Conservation (phyloP, 2,329 filamentous ascomycete genomes). For the Thielaviopsis cerberus region DNA sequence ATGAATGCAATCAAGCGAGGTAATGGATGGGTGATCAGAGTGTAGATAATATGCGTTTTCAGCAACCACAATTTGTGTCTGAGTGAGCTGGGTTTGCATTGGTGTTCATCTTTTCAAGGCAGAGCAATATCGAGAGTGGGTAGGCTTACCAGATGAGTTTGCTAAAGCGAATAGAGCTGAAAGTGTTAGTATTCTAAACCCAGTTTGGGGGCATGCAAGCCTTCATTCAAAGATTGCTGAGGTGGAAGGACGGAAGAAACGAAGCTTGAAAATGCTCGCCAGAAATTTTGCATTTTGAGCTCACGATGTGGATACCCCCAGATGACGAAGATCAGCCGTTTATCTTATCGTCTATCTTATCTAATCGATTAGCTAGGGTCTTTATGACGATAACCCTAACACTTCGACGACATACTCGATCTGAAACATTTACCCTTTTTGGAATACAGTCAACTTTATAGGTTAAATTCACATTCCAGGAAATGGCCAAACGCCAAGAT, state of each 20-base stretch:
- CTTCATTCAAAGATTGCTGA: background rate
- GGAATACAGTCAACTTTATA: too few relatives aligned
- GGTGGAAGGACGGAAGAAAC: background rate
- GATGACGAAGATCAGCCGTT: background rate
- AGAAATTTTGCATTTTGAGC: background rate
- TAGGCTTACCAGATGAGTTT: background rate
- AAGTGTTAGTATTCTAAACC: background rate
- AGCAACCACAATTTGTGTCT: background rate
- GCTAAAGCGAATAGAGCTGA: background rate
- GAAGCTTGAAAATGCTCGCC: background rate
- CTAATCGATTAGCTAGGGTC: background rate
- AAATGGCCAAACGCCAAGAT: too few relatives aligned
- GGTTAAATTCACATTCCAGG: too few relatives aligned
- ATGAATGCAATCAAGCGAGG: background rate
- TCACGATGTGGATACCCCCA: background rate
- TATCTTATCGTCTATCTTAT: background rate
- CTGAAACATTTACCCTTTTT: too few relatives aligned
- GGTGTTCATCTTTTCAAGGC: background rate
- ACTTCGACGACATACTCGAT: background rate
- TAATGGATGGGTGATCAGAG: background rate
- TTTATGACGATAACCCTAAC: background rate
- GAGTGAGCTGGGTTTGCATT: constrained; percentile 1
- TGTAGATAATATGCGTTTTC: background rate
- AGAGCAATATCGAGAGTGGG: background rate
- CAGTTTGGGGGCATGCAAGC: background rate